phyloP scores from a whole-genome alignment of 2,329 filamentous ascomycete genomes.

The Fusarium denticulatum region DNA sequence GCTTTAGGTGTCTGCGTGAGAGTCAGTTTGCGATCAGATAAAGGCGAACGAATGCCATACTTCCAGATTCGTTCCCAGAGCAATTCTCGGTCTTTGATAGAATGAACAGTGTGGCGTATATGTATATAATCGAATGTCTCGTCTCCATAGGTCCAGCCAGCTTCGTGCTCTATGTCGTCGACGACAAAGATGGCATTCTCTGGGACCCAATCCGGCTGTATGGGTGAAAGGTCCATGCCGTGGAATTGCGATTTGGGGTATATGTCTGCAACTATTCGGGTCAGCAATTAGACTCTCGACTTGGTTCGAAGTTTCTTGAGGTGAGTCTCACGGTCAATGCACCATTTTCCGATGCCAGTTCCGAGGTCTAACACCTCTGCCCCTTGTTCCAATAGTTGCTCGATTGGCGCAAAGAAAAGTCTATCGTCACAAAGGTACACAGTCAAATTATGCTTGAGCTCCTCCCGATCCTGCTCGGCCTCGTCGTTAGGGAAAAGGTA shows the following conservation, averaged over 20 bases:
- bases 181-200: slow-evolving; percentile 62
- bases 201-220: slow-evolving; percentile 62
- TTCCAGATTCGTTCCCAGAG: slow-evolving; percentile 56
- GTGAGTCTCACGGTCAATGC: slow-evolving; percentile 57
- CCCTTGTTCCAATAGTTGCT: slow-evolving; percentile 50
- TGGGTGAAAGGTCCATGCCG: slow-evolving; percentile 62
- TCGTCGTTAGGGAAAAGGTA: slow-evolving; percentile 58
- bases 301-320: background rate
- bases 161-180: slow-evolving; percentile 62
- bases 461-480: slow-evolving; percentile 54
- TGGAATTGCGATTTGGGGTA: slow-evolving; percentile 57
- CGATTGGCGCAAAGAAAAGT: slow-evolving; percentile 58
- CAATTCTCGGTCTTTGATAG: slow-evolving; percentile 53
- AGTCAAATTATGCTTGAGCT: slow-evolving; percentile 54
- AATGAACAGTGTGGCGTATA: slow-evolving; percentile 58
- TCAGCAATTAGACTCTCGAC: slow-evolving; percentile 11
- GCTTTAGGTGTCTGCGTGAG: slow-evolving; percentile 58
- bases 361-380: slow-evolving; percentile 60
- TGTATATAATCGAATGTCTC: slow-evolving; percentile 61
- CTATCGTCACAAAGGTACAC: slow-evolving; percentile 52
- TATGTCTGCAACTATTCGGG: slow-evolving; percentile 55
- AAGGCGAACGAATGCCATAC: slow-evolving; percentile 42
- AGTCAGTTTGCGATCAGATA: background rate
- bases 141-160: slow-evolving; percentile 59
- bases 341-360: slow-evolving; percentile 64